Evolutionary conservation across 2,329 filamentous ascomycete species (phyloP).

Genomic region (Elsinoe arachidis): DNA sequence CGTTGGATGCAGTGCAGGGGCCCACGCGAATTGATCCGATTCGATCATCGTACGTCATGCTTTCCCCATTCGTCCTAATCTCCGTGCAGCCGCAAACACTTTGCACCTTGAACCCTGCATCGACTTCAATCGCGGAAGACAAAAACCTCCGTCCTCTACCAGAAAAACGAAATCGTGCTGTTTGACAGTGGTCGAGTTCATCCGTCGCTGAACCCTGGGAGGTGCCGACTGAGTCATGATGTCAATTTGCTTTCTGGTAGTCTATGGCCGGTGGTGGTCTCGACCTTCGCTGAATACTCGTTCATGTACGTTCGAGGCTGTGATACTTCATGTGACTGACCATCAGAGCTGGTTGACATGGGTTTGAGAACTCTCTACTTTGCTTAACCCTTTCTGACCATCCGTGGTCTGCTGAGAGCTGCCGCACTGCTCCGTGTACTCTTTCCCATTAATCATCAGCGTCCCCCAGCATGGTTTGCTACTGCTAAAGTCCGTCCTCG

Average conservation of each 20-base stretch:
- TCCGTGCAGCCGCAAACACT: not conserved
- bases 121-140: not conserved
- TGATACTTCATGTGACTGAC: too few relatives aligned
- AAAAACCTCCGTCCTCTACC: not conserved
- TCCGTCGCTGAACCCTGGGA: not conserved
- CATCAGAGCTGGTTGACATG: too few relatives aligned
- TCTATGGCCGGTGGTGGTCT: not conserved
- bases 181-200: not conserved
- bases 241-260: not conserved
- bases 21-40: not conserved
- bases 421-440: too few relatives aligned
- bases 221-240: slow-evolving; percentile 5
- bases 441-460: too few relatives aligned
- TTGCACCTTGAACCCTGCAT: not conserved
- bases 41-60: not conserved
- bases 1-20: not conserved
- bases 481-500: too few relatives aligned
- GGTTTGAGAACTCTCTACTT: too few relatives aligned
- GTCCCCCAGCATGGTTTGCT: too few relatives aligned
- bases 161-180: not conserved
- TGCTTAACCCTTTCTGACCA: too few relatives aligned
- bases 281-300: not conserved
- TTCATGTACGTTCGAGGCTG: too few relatives aligned
- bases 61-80: not conserved
- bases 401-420: too few relatives aligned